Percentiles rank a stretch among this genome's conserved stretches.
phyloP scores from a whole-genome alignment of 306 rosid species.

The Rosa persica region DNA sequence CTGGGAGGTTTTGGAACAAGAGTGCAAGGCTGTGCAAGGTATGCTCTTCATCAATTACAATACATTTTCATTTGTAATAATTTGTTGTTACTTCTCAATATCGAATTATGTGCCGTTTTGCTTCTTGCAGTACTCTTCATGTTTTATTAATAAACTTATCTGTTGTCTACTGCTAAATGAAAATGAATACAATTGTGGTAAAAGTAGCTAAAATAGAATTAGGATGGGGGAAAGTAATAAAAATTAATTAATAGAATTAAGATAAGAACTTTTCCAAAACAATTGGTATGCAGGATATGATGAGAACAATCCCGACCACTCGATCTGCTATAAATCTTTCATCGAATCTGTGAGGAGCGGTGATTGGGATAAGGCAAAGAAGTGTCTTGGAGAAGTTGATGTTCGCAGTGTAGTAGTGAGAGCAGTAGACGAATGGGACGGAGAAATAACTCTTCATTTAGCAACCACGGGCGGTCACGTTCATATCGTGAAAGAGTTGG shows the following conservation, averaged over 20 bases:
- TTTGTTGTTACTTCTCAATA: no score
- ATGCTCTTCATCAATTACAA: no score
- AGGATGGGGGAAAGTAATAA: no score
- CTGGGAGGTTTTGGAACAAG: neutral
- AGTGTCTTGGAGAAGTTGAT: neutral
- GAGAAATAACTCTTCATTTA: neutral
- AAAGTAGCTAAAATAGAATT: no score
- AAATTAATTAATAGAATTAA: no score
- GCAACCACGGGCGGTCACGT: neutral
- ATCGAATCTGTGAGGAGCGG: neutral
- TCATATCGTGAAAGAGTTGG: neutral
- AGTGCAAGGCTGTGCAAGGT: neutral
- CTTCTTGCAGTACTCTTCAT: no score
- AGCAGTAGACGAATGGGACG: neutral
- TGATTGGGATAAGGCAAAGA: neutral
- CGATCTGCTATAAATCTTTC: neutral
- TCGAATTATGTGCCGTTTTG: no score
- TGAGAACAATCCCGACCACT: neutral
- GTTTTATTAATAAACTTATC: no score
- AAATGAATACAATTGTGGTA: no score
- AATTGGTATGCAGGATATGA: neutral
- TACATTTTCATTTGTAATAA: no score
- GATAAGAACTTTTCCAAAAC: no score
- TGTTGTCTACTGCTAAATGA: no score
- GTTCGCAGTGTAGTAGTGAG: neutral